These are phyloP conservation scores for Exophiala spinifera DNA, from an alignment of 2,329 filamentous ascomycete species.

Conservation along the genomic window DNA sequence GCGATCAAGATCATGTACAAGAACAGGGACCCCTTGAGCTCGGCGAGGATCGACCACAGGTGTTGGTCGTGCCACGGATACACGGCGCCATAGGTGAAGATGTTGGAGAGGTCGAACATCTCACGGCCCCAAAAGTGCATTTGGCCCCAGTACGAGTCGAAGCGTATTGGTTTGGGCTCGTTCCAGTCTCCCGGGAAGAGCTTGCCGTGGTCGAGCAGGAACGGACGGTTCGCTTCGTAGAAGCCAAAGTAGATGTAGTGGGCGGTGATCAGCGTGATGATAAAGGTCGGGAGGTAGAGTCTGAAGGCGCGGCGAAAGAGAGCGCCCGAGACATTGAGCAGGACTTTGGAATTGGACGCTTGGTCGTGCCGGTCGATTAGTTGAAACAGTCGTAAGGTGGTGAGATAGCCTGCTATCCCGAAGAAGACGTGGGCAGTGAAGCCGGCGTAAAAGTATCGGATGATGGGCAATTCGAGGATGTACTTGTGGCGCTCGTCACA, in stretches of 20 bases:
- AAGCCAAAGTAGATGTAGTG: constrained; percentile 42
- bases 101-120: constrained; percentile 28
- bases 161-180: constrained; percentile 43
- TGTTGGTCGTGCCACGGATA: constrained; percentile 44
- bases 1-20: constrained; percentile 43
- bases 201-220: constrained; percentile 16
- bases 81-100: constrained; percentile 23
- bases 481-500: constrained; percentile 31
- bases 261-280: constrained; percentile 41
- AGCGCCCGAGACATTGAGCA: constrained; percentile 40
- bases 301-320: constrained; percentile 45
- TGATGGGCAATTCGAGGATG: constrained; percentile 40
- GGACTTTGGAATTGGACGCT: constrained; percentile 40
- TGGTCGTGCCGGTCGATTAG: constrained; percentile 40
- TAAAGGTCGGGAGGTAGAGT: constrained; percentile 43
- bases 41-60: constrained; percentile 48
- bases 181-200: constrained; percentile 28
- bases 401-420: constrained; percentile 48
- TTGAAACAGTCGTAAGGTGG: constrained; percentile 39
- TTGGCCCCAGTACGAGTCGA: constrained; percentile 34
- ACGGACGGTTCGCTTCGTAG: constrained; percentile 25
- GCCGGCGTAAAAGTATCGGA: constrained; percentile 45
- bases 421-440: constrained; percentile 45
- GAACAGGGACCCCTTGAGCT: constrained; percentile 45
- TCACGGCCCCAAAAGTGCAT: constrained; percentile 37